A percentile compares a stretch with the other conserved stretches of the same genome.
Conservation (phyloP, 441 rosid species). For the Populus trichocarpa region DNA sequence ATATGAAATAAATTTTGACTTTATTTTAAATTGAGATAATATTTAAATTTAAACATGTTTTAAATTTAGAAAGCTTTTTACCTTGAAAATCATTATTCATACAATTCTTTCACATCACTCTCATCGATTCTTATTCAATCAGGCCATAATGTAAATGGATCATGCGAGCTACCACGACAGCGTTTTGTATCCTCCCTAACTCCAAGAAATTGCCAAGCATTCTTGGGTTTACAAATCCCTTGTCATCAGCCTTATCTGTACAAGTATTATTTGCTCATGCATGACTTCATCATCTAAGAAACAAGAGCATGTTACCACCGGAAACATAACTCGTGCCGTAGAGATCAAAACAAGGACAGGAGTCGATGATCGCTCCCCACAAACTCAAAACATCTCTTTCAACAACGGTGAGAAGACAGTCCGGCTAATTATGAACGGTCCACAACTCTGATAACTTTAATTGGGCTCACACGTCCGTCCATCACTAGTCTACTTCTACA, state of each 20-base stretch:
- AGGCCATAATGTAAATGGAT: background rate
- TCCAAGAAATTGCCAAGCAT: background rate
- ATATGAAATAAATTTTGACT: too few species aligned
- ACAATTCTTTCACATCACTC: too few species aligned
- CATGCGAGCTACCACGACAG: background rate
- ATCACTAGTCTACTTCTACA: background rate
- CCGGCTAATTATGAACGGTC: background rate
- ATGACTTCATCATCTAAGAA: background rate
- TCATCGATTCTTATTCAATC: background rate
- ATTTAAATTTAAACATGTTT: too few species aligned
- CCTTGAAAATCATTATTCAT: too few species aligned
- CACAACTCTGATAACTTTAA: background rate
- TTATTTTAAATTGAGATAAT: too few species aligned
- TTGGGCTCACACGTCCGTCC: slow-evolving; percentile 2
- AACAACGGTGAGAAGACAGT: background rate
- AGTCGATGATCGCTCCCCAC: background rate
- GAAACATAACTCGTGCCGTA: background rate
- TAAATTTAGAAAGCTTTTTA: too few species aligned
- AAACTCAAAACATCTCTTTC: background rate
- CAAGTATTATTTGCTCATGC: background rate
- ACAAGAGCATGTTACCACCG: background rate
- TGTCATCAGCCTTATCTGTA: too few species aligned
- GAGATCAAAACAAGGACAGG: background rate
- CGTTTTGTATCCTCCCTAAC: background rate
- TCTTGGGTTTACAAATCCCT: background rate